A percentile compares a stretch with the other conserved stretches of the same genome.
Evolutionary conservation across 805 yeast genomes (phyloP).

Genomic region (Tetrapisispora iriomotensis): DNA sequence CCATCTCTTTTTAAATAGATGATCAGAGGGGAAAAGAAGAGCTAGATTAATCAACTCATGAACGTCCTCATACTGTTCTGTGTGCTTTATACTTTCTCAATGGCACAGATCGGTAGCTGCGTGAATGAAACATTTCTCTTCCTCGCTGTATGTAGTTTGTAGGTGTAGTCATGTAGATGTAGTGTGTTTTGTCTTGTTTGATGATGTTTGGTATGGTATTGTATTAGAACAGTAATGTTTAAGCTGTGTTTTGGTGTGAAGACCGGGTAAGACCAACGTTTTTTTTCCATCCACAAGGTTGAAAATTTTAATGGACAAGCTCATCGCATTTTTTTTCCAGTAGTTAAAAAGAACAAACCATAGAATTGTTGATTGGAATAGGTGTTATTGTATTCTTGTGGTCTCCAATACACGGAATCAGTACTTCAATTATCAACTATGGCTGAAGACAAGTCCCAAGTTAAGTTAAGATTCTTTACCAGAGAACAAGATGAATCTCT

Average conservation of each 20-base stretch:
- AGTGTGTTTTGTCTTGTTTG: too few species aligned
- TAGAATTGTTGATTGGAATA: constrained; percentile 2
- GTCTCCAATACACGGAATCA: background rate
- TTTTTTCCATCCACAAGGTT: too few species aligned
- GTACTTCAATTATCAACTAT: background rate
- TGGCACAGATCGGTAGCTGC: constrained; percentile 27
- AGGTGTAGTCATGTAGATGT: too few species aligned
- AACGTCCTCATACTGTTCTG: constrained; percentile 4
- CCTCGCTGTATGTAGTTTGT: too few species aligned
- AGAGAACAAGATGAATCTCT: constrained; percentile 69
- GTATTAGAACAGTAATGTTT: too few species aligned
- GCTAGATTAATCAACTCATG: constrained; percentile 20
- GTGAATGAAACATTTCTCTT: constrained; percentile 15
- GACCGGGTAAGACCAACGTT: background rate
- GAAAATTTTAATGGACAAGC: background rate
- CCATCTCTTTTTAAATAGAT: constrained; percentile 24
- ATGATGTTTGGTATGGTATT: too few species aligned
- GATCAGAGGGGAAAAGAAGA: constrained; percentile 31
- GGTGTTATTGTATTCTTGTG: background rate
- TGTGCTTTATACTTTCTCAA: constrained; percentile 8
- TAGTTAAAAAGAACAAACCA: too few species aligned
- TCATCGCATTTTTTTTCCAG: constrained; percentile 2
- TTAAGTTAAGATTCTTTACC: constrained; percentile 75
- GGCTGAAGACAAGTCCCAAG: constrained; percentile 44
- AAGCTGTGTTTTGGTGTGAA: too few species aligned